phyloP scores from a whole-genome alignment of 129 eudicot genomes.

The Lonicera japonica region DNA sequence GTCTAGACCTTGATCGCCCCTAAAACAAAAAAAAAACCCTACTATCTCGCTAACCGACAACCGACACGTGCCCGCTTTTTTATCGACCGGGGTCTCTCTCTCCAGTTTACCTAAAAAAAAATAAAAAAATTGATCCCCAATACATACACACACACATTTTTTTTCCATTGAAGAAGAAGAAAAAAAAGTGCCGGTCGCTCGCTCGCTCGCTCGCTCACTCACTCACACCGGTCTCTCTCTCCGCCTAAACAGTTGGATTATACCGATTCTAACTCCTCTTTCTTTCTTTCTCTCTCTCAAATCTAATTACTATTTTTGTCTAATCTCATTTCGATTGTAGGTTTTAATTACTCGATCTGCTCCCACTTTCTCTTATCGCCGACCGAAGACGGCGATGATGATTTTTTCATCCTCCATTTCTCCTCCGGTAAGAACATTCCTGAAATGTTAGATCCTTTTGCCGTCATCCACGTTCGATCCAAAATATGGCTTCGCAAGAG shows the following conservation, averaged over 20 bases:
- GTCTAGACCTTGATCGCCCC: not conserved
- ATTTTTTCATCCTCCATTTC: not conserved
- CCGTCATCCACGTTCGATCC: conserved; percentile 16
- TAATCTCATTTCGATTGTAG: conserved; percentile 7
- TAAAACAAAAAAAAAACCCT: not conserved
- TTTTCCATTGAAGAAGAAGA: not conserved
- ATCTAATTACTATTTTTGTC: not conserved
- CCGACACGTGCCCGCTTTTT: conserved; percentile 12
- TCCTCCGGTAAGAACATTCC: conserved; percentile 18
- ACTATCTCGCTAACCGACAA: not conserved
- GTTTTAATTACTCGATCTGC: not conserved
- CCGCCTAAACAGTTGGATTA: not conserved
- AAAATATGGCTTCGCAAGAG: conserved; percentile 26
- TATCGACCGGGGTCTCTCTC: conserved; percentile 3
- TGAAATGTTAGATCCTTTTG: conserved; percentile 33
- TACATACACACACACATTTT: not conserved
- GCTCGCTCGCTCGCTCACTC: too few relatives aligned
- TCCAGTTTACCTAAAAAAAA: too few relatives aligned
- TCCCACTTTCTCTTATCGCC: conserved; percentile 7
- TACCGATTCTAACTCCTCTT: conserved; percentile 9
- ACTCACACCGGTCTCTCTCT: not conserved
- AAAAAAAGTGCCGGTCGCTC: too few relatives aligned
- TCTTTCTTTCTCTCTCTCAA: conserved; percentile 13
- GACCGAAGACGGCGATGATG: conserved; percentile 12
- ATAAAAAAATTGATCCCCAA: too few relatives aligned